These are phyloP conservation scores for Samsoniella hepiali DNA, from an alignment of 2,329 filamentous ascomycete species.

Conservation along the genomic window DNA sequence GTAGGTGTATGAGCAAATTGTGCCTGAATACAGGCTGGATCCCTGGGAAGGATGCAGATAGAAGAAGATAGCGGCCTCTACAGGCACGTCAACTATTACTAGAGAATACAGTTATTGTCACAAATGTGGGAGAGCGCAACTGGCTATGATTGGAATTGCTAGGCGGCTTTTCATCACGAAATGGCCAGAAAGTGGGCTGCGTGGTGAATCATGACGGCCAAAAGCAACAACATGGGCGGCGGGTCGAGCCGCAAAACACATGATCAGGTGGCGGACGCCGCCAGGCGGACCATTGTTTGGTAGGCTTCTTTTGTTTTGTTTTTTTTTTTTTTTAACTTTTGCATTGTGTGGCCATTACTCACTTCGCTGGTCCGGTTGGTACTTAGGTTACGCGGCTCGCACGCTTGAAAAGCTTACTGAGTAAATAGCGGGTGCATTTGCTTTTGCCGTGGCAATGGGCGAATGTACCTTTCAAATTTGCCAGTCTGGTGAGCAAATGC, in stretches of 20 bases:
- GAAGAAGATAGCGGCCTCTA: background rate
- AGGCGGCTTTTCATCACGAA: background rate
- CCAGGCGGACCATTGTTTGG: background rate
- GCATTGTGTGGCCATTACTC: too few species aligned
- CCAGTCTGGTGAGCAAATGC: too few species aligned
- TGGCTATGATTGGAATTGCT: background rate
- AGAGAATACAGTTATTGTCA: background rate
- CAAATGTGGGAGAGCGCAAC: background rate
- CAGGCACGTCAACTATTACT: background rate
- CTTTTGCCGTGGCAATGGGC: too few species aligned
- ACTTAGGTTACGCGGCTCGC: too few species aligned
- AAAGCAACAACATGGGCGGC: background rate
- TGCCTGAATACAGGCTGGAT: background rate
- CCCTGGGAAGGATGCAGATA: background rate
- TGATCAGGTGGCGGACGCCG: background rate
- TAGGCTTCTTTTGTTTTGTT: background rate
- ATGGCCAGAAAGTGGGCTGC: background rate
- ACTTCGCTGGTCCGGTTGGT: too few species aligned
- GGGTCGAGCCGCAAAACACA: conserved; percentile 12
- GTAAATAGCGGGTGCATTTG: too few species aligned
- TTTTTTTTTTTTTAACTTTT: too few species aligned
- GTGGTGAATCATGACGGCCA: conserved; percentile 6
- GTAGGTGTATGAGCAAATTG: background rate
- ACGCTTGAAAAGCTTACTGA: too few species aligned
- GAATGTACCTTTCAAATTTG: too few species aligned